Percentiles rank a stretch among this genome's conserved stretches.
Conservation (phyloP, 140 eudicot species). For the Cichorium intybus region DNA sequence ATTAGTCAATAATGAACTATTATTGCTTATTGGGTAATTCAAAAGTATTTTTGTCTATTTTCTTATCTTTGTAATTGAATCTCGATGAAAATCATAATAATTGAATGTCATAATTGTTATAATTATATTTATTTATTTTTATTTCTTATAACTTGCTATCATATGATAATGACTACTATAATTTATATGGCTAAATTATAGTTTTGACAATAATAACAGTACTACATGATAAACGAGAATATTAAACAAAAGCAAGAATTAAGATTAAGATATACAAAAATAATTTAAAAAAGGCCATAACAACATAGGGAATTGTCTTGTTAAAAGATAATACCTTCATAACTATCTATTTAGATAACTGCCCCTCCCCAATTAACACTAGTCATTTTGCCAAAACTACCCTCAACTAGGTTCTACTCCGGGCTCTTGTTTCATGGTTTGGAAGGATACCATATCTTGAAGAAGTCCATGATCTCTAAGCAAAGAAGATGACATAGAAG, state of each 20-base stretch:
- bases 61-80: too few species aligned
- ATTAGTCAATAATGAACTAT: too few species aligned
- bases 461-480: conserved; percentile 68
- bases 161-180: background rate
- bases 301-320: conserved; percentile 12
- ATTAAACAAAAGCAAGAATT: background rate
- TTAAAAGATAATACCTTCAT: conserved; percentile 12
- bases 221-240: background rate
- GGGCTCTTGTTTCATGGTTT: conserved; percentile 35
- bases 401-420: conserved; percentile 41
- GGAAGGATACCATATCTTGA: conserved; percentile 68
- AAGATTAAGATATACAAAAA: conserved; percentile 8
- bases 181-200: background rate
- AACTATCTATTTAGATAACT: conserved; percentile 1
- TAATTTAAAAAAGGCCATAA: conserved; percentile 7
- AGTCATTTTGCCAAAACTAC: conserved; percentile 11
- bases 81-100: background rate
- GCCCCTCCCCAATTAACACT: background rate
- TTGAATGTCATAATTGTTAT: background rate
- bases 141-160: background rate
- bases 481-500: conserved; percentile 25
- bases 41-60: too few species aligned
- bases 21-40: too few species aligned
- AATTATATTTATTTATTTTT: background rate
- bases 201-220: background rate